These are phyloP conservation scores for Umbelopsis vinacea DNA, from an alignment of 192 early-diverging fungal species.

Conservation along the genomic window DNA sequence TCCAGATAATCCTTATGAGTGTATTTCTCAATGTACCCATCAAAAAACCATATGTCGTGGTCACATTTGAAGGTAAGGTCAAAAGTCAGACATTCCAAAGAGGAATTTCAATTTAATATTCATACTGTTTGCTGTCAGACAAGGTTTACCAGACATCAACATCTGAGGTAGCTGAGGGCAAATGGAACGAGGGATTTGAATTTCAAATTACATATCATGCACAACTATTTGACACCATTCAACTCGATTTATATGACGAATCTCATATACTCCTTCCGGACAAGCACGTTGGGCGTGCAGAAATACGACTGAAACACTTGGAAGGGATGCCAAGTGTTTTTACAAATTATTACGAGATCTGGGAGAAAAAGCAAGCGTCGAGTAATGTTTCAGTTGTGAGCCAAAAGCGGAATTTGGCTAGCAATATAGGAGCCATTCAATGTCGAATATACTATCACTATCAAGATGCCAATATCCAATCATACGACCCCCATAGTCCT, in stretches of 20 bases:
- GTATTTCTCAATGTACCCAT: constrained; percentile 58
- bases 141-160: constrained; percentile 67
- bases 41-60: constrained; percentile 64
- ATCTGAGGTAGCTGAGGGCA: constrained; percentile 55
- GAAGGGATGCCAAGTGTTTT: constrained; percentile 71
- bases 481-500: background rate
- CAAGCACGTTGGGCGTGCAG: constrained; percentile 67
- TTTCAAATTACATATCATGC: constrained; percentile 70
- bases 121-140: constrained; percentile 40
- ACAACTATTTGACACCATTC: constrained; percentile 73
- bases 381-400: constrained; percentile 64
- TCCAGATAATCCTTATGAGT: constrained; percentile 10
- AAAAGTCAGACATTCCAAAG: background rate
- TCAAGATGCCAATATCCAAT: constrained; percentile 41
- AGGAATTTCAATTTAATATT: no score
- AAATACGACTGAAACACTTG: constrained; percentile 64
- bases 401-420: constrained; percentile 25
- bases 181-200: constrained; percentile 78
- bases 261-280: constrained; percentile 64
- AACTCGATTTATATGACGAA: constrained; percentile 70
- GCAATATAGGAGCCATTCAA: constrained; percentile 72
- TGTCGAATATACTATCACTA: constrained; percentile 69
- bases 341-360: constrained; percentile 76
- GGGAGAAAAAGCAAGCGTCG: constrained; percentile 69
- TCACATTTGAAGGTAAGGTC: constrained; percentile 60